phyloP scores from a whole-genome alignment of 1,139 yeast species.

The Kodamaea sp. region DNA sequence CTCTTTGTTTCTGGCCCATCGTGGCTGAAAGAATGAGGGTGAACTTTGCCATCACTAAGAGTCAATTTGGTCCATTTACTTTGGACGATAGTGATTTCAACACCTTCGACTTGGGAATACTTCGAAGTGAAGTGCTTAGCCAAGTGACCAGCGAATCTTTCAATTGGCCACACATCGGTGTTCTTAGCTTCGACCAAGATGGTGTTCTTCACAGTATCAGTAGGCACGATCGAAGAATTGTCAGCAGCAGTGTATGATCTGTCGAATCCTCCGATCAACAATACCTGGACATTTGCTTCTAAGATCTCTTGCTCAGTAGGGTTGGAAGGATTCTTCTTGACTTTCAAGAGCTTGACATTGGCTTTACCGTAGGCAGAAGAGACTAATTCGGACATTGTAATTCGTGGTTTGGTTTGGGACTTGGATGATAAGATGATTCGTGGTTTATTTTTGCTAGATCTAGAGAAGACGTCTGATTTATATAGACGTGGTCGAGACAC shows the following conservation, averaged over 20 bases:
- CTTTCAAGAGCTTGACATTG: conserved; percentile 87
- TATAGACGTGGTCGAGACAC: too few species aligned
- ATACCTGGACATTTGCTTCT: conserved; percentile 78
- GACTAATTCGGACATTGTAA: conserved; percentile 27
- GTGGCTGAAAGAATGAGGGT: conserved; percentile 80
- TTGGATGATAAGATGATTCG: not conserved
- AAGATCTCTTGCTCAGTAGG: conserved; percentile 75
- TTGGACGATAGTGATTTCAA: conserved; percentile 68
- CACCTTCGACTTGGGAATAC: conserved; percentile 73
- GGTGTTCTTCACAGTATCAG: conserved; percentile 92
- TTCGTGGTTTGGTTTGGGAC: too few species aligned
- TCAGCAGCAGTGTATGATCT: conserved; percentile 83
- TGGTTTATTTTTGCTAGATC: too few species aligned
- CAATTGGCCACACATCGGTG: conserved; percentile 85
- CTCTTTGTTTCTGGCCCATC: conserved; percentile 82
- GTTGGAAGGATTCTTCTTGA: conserved; percentile 70
- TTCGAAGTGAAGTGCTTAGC: conserved; percentile 78
- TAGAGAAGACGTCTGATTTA: too few species aligned
- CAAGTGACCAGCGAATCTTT: conserved; percentile 81
- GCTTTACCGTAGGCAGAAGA: conserved; percentile 82
- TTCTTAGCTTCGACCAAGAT: conserved; percentile 78
- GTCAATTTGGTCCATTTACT: conserved; percentile 75
- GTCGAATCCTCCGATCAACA: conserved; percentile 78
- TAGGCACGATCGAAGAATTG: conserved; percentile 85
- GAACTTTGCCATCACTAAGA: conserved; percentile 66